Evolutionary conservation across 179 eudicot genomes (phyloP), one percentile per base, ranked within the genome.

Genomic region (Gypsophila paniculata): DNA sequence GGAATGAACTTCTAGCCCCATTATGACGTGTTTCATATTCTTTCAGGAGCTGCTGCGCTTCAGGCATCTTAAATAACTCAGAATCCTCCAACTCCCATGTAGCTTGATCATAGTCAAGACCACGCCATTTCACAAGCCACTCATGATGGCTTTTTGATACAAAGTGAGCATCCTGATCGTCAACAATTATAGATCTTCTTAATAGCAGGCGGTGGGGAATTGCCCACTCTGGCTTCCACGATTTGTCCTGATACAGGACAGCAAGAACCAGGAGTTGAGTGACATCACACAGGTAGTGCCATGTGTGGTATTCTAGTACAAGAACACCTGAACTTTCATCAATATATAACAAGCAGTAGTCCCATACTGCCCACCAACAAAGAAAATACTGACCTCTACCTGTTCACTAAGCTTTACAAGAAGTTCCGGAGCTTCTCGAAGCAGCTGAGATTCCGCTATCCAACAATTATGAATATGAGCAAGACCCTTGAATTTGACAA

Each of bases 41-140:
- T 71, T 63, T 74, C 65, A 82, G 58, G 58, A 90, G 83, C 69
- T 65, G 85, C 74, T 83, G 78, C 70, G 77, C 77, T 75, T 76
- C 76, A 77, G 85, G 79, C 72, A 83, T 78, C 73, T 72, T 68
- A 10, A 92, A 81, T 69, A 82, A 77, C 52, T 77, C 39, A 79
- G 84, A 79, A 79, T 81, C 83, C 70, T 86, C 96, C 22, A 85
- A 76, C 77, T 92, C 98, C 98, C 96, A 92, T 18, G 91, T 85
- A 65, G 83, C 89, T 76, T 83, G 77, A 74, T 83, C 86, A 78
- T 92, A 87, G 73, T 79, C 88, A 75, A 90, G 91, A 74, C 86
- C 87, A 59, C 76, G 14, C 98, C 98, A 92, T 84, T 90, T 90
- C 67, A 92, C 91, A 79, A 92, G 93, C 96, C 96, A 90, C 75